phyloP scores from a whole-genome alignment of 1,284 basidiomycete species.

The Tilletia walkeri region DNA sequence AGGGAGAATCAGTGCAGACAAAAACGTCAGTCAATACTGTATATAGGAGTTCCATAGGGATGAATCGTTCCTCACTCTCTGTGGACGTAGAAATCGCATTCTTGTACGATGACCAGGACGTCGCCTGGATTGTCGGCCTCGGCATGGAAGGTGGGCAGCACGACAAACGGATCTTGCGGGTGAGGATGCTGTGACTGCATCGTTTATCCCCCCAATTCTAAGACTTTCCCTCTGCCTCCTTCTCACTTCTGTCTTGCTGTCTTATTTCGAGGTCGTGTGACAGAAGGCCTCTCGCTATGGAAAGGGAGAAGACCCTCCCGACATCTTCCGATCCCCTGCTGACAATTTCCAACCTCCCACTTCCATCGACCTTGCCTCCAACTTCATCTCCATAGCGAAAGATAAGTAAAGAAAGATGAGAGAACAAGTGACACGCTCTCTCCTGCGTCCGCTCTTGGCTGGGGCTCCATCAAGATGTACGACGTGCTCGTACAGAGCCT shows the following conservation, averaged over 20 bases:
- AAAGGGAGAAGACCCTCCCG: no score
- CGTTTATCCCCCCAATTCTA: background rate
- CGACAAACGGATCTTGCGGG: constrained; percentile 20
- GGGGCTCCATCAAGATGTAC: no score
- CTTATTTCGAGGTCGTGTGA: no score
- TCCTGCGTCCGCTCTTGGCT: constrained; percentile 4
- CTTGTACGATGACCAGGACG: constrained; percentile 33
- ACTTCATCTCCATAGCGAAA: background rate
- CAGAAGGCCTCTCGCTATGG: no score
- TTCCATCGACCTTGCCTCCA: no score
- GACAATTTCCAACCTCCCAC: no score
- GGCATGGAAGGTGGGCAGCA: constrained; percentile 29
- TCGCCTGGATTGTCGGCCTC: constrained; percentile 35
- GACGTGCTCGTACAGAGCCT: no score
- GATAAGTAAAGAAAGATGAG: background rate
- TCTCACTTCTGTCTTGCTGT: background rate
- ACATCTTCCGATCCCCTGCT: no score
- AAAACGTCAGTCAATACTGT: background rate
- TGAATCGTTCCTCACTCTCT: constrained; percentile 26
- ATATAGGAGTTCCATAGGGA: background rate
- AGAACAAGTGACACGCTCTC: background rate
- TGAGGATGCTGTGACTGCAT: background rate
- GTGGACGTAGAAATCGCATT: constrained; percentile 40
- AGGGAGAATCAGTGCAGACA: background rate
- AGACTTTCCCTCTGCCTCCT: background rate